Evolutionary conservation across 164 flowering plant genomes (phyloP).

Genomic region (Aristolochia contorta): DNA sequence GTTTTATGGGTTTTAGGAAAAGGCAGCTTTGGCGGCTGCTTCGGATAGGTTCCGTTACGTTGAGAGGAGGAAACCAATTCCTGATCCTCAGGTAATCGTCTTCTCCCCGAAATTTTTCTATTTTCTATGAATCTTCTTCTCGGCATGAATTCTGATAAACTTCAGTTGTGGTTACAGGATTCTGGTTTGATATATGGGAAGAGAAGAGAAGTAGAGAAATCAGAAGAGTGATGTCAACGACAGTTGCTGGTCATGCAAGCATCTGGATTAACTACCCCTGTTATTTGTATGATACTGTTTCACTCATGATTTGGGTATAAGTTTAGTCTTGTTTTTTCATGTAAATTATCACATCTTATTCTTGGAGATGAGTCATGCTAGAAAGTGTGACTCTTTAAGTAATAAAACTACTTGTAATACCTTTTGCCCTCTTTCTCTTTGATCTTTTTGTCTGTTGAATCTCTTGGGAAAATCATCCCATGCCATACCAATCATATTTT

Average conservation of each 20-base stretch:
- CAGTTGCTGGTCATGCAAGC: background rate
- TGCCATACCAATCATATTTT: too few species aligned
- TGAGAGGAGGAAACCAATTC: conserved; percentile 66
- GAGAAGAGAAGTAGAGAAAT: conserved; percentile 26
- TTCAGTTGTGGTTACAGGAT: conserved; percentile 25
- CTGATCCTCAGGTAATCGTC: conserved; percentile 66
- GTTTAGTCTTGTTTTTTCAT: too few species aligned
- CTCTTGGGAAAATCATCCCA: too few species aligned
- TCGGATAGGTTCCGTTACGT: conserved; percentile 58
- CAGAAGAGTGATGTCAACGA: conserved; percentile 23
- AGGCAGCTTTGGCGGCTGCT: conserved; percentile 56
- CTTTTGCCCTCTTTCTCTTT: background rate
- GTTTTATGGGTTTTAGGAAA: conserved; percentile 38
- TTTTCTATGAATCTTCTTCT: too few species aligned
- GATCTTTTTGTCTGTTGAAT: too few species aligned
- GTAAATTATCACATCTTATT: too few species aligned
- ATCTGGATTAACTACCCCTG: too few species aligned
- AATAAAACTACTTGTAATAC: background rate
- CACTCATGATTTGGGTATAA: too few species aligned
- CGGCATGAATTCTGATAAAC: background rate
- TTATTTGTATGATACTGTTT: too few species aligned
- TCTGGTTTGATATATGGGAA: conserved; percentile 79
- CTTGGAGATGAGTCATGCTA: too few species aligned
- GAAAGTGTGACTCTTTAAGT: too few species aligned
- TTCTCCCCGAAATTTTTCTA: background rate